Conservation (phyloP, 139 green algal genomes). For the Closterium sp. region DNA sequence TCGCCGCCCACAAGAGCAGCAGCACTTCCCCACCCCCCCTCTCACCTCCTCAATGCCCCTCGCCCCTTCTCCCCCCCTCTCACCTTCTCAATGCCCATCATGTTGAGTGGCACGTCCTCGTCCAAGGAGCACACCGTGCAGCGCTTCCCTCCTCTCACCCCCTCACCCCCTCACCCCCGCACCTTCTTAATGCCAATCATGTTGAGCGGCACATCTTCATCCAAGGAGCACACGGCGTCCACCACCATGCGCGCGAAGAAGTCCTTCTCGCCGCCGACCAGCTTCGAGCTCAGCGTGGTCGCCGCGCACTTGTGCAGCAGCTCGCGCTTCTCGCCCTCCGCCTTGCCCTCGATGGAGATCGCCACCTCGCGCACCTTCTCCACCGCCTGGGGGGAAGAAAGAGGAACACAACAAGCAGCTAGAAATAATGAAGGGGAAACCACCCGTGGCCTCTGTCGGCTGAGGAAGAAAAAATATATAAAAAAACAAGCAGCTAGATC, state of each 20-base stretch:
- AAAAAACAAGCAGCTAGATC: too few relatives aligned
- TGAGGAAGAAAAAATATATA: too few relatives aligned
- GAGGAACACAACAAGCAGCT: too few relatives aligned
- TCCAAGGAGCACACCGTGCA: slow-evolving; percentile 74
- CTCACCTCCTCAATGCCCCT: slow-evolving; percentile 91
- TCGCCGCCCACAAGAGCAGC: not conserved
- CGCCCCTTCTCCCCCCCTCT: slow-evolving; percentile 44
- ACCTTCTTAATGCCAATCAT: slow-evolving; percentile 97
- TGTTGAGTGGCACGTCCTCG: slow-evolving; percentile 77
- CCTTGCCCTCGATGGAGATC: slow-evolving; percentile 77
- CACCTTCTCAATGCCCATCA: slow-evolving; percentile 96
- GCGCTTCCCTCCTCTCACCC: slow-evolving; percentile 62
- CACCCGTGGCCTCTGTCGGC: too few relatives aligned
- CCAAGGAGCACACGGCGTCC: slow-evolving; percentile 83
- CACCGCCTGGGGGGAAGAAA: slow-evolving; percentile 60
- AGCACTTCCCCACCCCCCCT: not conserved
- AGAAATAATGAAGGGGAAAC: too few relatives aligned
- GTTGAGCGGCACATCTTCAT: slow-evolving; percentile 80
- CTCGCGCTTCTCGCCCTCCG: slow-evolving; percentile 68
- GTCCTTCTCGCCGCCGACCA: slow-evolving; percentile 92
- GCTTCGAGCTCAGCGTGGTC: slow-evolving; percentile 95
- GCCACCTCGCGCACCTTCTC: slow-evolving; percentile 72
- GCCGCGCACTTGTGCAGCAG: slow-evolving; percentile 91
- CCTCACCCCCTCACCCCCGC: slow-evolving; percentile 71
- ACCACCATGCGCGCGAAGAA: slow-evolving; percentile 98